A percentile compares a stretch with the other conserved stretches of the same genome.
These are phyloP conservation scores for Paraleonurus japonicus DNA, from an alignment of 257 asterid genomes.

Conservation along the genomic window DNA sequence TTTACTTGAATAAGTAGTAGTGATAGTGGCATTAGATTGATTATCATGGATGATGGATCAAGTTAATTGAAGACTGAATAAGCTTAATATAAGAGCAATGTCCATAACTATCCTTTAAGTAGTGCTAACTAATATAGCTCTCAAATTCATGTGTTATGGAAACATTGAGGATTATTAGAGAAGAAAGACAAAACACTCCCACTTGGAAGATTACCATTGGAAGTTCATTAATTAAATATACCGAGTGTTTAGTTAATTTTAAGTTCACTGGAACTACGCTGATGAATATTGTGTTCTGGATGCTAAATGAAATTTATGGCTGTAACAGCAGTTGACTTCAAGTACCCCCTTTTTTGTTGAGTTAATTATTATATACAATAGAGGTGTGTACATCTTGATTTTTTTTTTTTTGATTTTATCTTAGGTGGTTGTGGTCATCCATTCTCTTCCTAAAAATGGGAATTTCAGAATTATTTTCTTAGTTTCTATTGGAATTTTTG, in stretches of 20 bases:
- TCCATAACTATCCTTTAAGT: background rate
- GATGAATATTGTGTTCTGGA: background rate
- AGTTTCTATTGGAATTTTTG: background rate
- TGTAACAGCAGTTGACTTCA: conserved; percentile 2
- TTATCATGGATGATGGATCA: background rate
- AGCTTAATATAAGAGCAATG: background rate
- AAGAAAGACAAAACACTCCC: background rate
- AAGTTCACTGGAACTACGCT: background rate
- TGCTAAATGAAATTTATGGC: conserved; percentile 3
- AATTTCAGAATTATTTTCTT: background rate
- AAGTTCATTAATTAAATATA: conserved; percentile 14
- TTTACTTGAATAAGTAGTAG: conserved; percentile 6
- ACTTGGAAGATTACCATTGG: background rate
- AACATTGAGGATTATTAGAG: background rate
- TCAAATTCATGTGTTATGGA: background rate
- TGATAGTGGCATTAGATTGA: conserved; percentile 3
- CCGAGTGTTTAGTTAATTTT: background rate
- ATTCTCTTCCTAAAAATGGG: background rate
- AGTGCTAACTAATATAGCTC: background rate
- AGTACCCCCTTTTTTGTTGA: background rate
- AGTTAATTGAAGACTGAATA: background rate
- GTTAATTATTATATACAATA: background rate
- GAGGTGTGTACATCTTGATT: background rate
- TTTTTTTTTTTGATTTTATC: background rate
- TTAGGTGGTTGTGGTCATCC: background rate